phyloP scores from a whole-genome alignment of 2,329 filamentous ascomycete genomes.

The Penicillium vulpinum region DNA sequence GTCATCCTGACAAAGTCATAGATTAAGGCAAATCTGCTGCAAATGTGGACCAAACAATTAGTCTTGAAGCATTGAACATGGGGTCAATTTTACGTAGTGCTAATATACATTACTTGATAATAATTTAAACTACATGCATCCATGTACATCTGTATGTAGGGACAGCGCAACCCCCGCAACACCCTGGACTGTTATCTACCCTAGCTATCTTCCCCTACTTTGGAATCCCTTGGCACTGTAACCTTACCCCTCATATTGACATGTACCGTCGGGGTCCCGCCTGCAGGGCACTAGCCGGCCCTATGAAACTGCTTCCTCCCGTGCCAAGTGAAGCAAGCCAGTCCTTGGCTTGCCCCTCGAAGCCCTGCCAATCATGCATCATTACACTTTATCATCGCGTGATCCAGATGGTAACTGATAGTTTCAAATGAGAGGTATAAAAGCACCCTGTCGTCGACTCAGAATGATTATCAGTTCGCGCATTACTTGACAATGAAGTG shows the following conservation, averaged over 20 bases:
- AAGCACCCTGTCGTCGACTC: not conserved
- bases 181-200: not conserved
- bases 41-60: not conserved
- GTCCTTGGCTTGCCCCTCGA: conserved; percentile 8
- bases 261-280: conserved; percentile 20
- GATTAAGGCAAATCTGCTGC: not conserved
- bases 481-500: conserved; percentile 15
- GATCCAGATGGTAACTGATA: not conserved
- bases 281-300: conserved; percentile 6
- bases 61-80: no score
- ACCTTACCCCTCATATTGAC: conserved; percentile 14
- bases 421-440: not conserved
- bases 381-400: conserved; percentile 10
- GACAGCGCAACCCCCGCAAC: not conserved
- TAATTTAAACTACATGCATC: no score
- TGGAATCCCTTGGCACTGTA: conserved; percentile 16
- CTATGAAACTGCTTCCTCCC: conserved; percentile 6
- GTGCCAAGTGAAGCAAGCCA: conserved; percentile 13
- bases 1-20: not conserved
- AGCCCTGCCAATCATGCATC: conserved; percentile 1
- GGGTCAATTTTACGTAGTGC: no score
- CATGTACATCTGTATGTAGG: no score
- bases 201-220: not conserved
- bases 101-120: no score
- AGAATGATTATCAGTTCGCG: not conserved